Evolutionary conservation across 1,139 yeast species (phyloP).

Genomic region (Suhomyces atakaporum): DNA sequence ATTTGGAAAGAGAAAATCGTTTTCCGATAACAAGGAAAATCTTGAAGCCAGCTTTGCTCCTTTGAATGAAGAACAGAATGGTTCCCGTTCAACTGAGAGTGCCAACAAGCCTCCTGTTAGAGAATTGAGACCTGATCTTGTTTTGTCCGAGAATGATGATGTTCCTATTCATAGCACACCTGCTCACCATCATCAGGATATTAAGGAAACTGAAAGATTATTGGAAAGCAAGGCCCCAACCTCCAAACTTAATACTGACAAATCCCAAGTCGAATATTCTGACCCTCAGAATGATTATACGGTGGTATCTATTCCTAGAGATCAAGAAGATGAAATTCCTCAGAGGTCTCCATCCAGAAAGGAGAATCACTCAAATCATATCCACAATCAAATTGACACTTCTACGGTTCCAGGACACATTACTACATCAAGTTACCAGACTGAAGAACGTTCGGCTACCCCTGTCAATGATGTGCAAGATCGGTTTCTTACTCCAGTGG

Average conservation of each 20-base stretch:
- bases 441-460: neutral
- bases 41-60: slow-evolving; percentile 6
- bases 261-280: too few species aligned
- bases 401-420: too few species aligned
- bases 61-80: neutral
- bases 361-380: too few species aligned
- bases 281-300: too few species aligned
- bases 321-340: too few species aligned
- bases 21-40: slow-evolving; percentile 1
- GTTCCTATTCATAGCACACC: neutral
- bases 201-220: too few species aligned
- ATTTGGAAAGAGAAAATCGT: slow-evolving; percentile 9
- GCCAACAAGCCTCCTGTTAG: neutral
- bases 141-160: neutral
- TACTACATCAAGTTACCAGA: too few species aligned
- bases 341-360: too few species aligned
- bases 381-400: too few species aligned
- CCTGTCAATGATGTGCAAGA: neutral
- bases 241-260: neutral
- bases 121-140: slow-evolving; percentile 7
- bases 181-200: neutral
- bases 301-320: too few species aligned
- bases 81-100: neutral
- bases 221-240: neutral
- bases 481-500: neutral